Percentiles rank a stretch among this genome's conserved stretches.
Conservation (phyloP, 2,329 filamentous ascomycete species). For the Metarhizium humberi region DNA sequence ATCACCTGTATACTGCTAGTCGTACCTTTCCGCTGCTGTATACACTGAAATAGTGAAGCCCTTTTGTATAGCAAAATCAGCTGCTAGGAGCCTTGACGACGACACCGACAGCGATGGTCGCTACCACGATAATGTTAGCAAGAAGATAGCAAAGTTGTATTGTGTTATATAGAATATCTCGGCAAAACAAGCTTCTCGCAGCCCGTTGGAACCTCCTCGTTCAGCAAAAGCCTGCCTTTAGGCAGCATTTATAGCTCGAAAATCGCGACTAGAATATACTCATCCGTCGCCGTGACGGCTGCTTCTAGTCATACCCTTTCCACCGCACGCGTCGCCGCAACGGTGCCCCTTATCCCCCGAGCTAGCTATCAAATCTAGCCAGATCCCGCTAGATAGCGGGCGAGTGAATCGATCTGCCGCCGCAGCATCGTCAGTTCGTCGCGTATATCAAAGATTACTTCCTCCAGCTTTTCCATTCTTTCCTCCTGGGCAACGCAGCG, state of each 20-base stretch:
- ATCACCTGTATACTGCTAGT: no score
- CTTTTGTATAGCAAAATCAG: no score
- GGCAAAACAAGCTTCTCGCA: background rate
- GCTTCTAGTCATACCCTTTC: background rate
- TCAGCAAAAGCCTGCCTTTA: background rate
- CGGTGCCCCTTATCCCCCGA: background rate
- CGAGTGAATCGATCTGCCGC: background rate
- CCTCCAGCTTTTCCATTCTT: background rate
- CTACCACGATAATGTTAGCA: background rate
- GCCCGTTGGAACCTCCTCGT: background rate
- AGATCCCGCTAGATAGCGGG: background rate
- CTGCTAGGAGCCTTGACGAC: background rate
- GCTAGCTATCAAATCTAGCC: background rate
- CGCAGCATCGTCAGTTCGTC: background rate
- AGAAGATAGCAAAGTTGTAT: background rate
- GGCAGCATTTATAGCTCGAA: background rate
- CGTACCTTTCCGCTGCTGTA: no score
- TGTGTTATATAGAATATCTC: background rate
- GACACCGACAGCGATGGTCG: background rate
- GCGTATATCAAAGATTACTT: background rate
- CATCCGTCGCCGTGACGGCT: background rate
- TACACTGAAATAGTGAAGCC: no score
- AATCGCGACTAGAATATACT: background rate
- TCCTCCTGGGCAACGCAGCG: background rate
- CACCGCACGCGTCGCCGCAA: background rate